Percentiles rank a stretch among this genome's conserved stretches.
phyloP scores from a whole-genome alignment of 768 basidiomycete species.

The Amanita rubescens region DNA sequence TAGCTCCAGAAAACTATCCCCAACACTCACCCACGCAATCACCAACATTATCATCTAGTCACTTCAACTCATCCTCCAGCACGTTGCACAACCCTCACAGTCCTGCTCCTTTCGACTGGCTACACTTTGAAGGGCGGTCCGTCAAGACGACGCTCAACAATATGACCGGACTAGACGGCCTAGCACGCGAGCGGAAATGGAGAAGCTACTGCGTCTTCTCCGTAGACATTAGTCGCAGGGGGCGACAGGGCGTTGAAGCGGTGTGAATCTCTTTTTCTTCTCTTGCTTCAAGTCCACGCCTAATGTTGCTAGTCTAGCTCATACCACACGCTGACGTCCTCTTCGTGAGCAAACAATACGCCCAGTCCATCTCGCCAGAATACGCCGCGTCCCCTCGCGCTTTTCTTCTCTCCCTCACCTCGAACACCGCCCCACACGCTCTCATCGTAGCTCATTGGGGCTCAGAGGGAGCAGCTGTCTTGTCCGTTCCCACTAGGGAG shows the following conservation, averaged over 20 bases:
- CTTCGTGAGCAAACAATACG: constrained; percentile 72
- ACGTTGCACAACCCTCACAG: constrained; percentile 40
- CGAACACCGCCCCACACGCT: constrained; percentile 63
- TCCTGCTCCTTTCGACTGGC: constrained; percentile 79
- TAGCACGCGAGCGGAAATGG: constrained; percentile 81
- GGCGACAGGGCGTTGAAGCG: constrained; percentile 72
- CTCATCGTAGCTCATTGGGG: constrained; percentile 82
- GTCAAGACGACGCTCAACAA: constrained; percentile 76
- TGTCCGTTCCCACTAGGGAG: constrained; percentile 76
- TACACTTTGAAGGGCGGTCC: constrained; percentile 78
- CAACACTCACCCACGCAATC: constrained; percentile 23
- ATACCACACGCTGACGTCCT: constrained; percentile 78
- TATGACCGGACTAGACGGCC: constrained; percentile 70
- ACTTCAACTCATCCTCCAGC: constrained; percentile 27
- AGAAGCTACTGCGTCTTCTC: constrained; percentile 76
- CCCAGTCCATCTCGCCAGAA: constrained; percentile 50
- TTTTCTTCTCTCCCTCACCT: constrained; percentile 66
- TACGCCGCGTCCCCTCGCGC: constrained; percentile 64
- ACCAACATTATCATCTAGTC: constrained; percentile 21
- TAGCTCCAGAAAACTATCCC: constrained; percentile 73
- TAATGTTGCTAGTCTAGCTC: constrained; percentile 36
- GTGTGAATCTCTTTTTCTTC: constrained; percentile 35
- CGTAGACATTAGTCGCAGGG: constrained; percentile 67
- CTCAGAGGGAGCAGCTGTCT: constrained; percentile 68
- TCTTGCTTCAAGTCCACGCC: constrained; percentile 1